A percentile compares a stretch with the other conserved stretches of the same genome.
Conservation (phyloP, 2,329 filamentous ascomycete genomes). For the Colletotrichum orchidophilum region DNA sequence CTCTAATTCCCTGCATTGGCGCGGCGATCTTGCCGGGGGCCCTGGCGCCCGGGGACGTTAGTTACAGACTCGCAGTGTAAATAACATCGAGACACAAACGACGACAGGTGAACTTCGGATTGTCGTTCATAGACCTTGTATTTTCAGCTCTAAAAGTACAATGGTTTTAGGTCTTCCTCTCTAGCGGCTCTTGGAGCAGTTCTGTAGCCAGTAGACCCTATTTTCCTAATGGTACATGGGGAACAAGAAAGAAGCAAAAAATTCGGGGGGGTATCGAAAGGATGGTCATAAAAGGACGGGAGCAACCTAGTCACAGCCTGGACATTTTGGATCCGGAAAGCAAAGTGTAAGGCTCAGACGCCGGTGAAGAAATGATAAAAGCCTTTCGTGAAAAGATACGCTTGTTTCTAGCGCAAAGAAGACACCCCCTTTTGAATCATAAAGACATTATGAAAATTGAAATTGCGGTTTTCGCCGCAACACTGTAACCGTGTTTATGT, state of each 20-base stretch:
- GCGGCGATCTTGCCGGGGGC: background rate
- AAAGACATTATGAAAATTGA: constrained; percentile 32
- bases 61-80: background rate
- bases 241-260: constrained; percentile 22
- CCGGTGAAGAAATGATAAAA: background rate
- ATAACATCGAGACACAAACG: background rate
- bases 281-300: constrained; percentile 14
- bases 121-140: background rate
- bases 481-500: constrained; percentile 6
- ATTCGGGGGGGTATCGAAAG: constrained; percentile 32
- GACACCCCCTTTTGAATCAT: constrained; percentile 20
- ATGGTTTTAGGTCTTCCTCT: background rate
- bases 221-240: constrained; percentile 25
- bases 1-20: background rate
- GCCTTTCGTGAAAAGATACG: background rate
- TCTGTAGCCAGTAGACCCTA: constrained; percentile 1
- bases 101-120: background rate
- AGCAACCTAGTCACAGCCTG: constrained; percentile 4
- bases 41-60: background rate
- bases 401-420: constrained; percentile 6
- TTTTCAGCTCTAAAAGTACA: background rate
- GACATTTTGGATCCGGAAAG: background rate
- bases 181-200: background rate
- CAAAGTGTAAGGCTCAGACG: background rate
- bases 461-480: constrained; percentile 1